These are phyloP conservation scores for Rosa rugosa DNA, from an alignment of 306 rosid species.

Conservation along the genomic window DNA sequence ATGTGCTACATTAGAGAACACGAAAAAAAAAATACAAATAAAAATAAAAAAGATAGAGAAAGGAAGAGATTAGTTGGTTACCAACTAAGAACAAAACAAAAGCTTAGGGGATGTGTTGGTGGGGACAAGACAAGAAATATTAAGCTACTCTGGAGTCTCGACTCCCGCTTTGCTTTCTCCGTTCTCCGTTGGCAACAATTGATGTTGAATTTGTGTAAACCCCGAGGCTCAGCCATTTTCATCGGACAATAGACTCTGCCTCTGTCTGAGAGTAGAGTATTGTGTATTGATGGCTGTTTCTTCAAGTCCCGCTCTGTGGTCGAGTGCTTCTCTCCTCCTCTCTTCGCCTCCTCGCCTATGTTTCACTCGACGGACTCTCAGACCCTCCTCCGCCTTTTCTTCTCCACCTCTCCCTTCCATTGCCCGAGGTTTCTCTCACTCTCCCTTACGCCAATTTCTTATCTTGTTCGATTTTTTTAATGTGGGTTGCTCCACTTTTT, in stretches of 20 bases:
- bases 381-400: constrained; percentile 35
- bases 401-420: constrained; percentile 30
- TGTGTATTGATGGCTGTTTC: constrained; percentile 62
- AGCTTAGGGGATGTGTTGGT: neutral
- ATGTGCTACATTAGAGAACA: no score
- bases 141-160: neutral
- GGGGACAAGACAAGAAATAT: neutral
- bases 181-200: neutral
- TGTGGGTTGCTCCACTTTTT: neutral
- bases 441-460: neutral
- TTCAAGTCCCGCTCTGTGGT: constrained; percentile 39
- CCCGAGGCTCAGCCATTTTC: no score
- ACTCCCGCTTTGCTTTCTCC: neutral
- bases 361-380: constrained; percentile 33
- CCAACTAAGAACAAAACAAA: no score
- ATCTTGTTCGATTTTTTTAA: no score
- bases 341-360: constrained; percentile 30
- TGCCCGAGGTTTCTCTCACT: constrained; percentile 23
- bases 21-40: no score
- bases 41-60: no score
- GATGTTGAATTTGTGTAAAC: neutral
- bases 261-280: no score
- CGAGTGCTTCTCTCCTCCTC: neutral
- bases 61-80: no score
- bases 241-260: no score